Percentiles rank a stretch among this genome's conserved stretches.
These are phyloP conservation scores for Elaeis oleifera DNA, from an alignment of 202 grass and related monocot species.

Conservation along the genomic window DNA sequence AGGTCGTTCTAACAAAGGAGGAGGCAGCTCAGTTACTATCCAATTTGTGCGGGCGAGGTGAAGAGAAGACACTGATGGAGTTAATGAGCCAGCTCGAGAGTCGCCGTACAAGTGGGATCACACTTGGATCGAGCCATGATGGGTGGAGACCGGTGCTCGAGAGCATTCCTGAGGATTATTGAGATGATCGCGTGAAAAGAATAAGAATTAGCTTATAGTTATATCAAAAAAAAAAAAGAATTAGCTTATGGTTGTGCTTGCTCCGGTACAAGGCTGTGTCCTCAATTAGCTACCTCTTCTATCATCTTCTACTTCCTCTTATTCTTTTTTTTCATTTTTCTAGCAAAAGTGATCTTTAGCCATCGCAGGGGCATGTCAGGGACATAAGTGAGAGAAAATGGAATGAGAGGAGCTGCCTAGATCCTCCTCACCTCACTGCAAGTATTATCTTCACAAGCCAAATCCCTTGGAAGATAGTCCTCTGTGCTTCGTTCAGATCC, in stretches of 20 bases:
- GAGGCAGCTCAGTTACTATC: conserved; percentile 68
- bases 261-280: not conserved
- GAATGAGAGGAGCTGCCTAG: conserved; percentile 23
- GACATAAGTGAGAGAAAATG: conserved; percentile 1
- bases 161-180: conserved; percentile 67
- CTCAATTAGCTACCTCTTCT: too few species aligned
- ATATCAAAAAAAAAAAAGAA: too few species aligned
- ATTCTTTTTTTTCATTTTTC: too few species aligned
- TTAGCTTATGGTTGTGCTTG: not conserved
- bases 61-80: conserved; percentile 40
- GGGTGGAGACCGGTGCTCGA: conserved; percentile 57
- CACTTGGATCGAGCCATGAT: not conserved
- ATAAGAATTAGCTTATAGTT: not conserved
- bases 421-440: conserved; percentile 14
- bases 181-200: too few species aligned
- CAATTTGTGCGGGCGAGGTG: conserved; percentile 29
- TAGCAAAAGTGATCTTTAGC: too few species aligned
- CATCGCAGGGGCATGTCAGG: too few species aligned
- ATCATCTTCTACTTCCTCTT: too few species aligned
- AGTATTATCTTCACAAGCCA: not conserved
- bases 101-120: conserved; percentile 7
- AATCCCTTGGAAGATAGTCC: too few species aligned
- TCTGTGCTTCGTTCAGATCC: too few species aligned
- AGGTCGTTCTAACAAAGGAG: conserved; percentile 83
- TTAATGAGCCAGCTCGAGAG: conserved; percentile 57